Conservation (phyloP, 2,329 filamentous ascomycete genomes). For the Neodidymelliopsis sp. region DNA sequence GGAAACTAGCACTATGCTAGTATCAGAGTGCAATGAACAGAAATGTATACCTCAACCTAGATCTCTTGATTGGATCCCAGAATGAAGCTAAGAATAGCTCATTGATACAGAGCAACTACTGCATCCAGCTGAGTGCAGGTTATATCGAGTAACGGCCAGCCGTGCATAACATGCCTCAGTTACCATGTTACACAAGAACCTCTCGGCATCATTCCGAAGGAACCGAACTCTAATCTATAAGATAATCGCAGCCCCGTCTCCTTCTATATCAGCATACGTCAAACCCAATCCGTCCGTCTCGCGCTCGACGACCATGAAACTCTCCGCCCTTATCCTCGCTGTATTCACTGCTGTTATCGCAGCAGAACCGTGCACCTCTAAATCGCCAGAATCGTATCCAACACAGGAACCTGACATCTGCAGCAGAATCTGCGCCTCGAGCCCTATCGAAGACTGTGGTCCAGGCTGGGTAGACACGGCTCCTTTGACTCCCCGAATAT, state of each 20-base stretch:
- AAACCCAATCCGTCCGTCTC: not conserved
- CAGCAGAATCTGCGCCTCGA: not conserved
- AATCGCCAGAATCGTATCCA: not conserved
- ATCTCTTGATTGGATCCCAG: not conserved
- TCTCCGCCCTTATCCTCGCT: not conserved
- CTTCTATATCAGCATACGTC: not conserved
- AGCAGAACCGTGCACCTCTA: slow-evolving; percentile 2
- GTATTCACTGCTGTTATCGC: not conserved
- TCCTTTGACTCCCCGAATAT: too few species aligned
- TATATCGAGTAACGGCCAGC: not conserved
- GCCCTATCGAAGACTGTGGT: not conserved
- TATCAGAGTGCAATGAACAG: not conserved
- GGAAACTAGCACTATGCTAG: not conserved
- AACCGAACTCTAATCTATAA: not conserved
- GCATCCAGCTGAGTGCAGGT: not conserved
- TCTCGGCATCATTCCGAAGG: not conserved
- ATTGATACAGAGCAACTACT: not conserved
- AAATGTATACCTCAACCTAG: not conserved
- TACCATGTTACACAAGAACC: slow-evolving; percentile 8
- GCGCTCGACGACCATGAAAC: not conserved
- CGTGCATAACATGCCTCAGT: slow-evolving; percentile 7
- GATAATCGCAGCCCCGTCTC: not conserved
- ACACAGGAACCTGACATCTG: not conserved
- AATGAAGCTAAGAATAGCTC: not conserved
- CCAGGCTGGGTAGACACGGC: not conserved